A percentile compares a stretch with the other conserved stretches of the same genome.
These are phyloP conservation scores for Torulaspora globosa DNA, from an alignment of 1,139 yeast species.

Conservation along the genomic window DNA sequence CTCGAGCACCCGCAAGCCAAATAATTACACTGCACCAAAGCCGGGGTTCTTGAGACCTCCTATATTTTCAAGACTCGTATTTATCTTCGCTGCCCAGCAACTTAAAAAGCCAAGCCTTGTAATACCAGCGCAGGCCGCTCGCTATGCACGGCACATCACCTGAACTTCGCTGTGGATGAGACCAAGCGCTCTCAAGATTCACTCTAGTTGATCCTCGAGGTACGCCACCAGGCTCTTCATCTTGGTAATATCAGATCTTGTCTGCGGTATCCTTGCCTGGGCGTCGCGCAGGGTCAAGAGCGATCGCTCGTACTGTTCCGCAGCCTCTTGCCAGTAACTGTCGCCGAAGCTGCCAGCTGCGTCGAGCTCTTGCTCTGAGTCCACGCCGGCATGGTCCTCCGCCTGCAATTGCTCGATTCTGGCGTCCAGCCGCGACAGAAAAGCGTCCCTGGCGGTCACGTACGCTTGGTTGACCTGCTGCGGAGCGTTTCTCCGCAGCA, in stretches of 20 bases:
- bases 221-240: constrained; percentile 18
- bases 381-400: constrained; percentile 16
- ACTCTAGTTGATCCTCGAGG: constrained; percentile 21
- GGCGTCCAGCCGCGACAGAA: constrained; percentile 27
- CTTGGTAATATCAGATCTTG: constrained; percentile 17
- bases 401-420: constrained; percentile 15
- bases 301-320: constrained; percentile 23
- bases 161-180: too few species aligned
- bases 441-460: constrained; percentile 26
- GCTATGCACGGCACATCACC: not conserved
- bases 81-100: not conserved
- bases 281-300: constrained; percentile 16
- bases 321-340: constrained; percentile 19
- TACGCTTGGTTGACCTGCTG: constrained; percentile 31
- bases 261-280: constrained; percentile 15
- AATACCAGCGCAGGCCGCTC: not conserved
- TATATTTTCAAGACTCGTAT: too few species aligned
- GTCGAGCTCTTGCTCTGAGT: constrained; percentile 5
- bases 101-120: not conserved
- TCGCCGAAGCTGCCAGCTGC: constrained; percentile 12
- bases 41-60: too few species aligned
- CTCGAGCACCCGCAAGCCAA: too few species aligned
- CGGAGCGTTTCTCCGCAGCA: constrained; percentile 53
- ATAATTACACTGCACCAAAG: too few species aligned
- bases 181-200: not conserved